Evolutionary conservation across 768 basidiomycete genomes (phyloP), one percentile per base, ranked within the genome.

Genomic region (Coprinellus micaceus): DNA sequence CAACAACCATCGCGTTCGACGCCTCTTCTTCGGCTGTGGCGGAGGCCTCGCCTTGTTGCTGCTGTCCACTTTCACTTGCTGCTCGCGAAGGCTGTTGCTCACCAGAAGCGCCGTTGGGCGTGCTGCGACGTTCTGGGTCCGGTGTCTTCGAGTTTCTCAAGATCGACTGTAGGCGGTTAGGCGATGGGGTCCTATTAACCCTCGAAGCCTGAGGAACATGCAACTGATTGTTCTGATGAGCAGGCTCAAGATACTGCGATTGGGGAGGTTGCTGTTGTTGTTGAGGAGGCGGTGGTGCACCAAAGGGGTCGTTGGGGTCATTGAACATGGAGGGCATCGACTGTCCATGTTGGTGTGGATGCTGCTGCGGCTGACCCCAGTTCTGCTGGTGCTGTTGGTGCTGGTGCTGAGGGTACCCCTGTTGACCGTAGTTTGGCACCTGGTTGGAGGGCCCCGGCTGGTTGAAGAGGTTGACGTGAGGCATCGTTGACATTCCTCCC

Each of bases 1-100:
- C 84, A 44, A 85, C 69, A 30, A 83, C 75, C 75, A 86, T 72
- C 21, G 36, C 46, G 21, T 30, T n/a, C 12, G 46, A 28, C 22
- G 19, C 46, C 21, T 51, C 33, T 28, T 51, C 49, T 6, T 6
- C 33, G 26, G 41, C 11, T 26, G 24, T 6, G 5, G 29, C 22
- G 22, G 21, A 29, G 33, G n/a, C 10, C 29, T 48, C 47, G 22
- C 40, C 40, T 30, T 28, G 17, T 13, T 4, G 28, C 15, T 26
- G 15, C 28, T 10, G 11, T 6, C 4, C 28, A 15, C 15, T n/a
- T 13, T 48, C 25, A 3, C 4, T 29, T 13, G 33, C 19, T 51
- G 19, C n/a, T 30, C 12, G 17, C 44, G 15, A n/a, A 7, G 1
- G 9, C 39, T 5, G 48, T 1, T 30, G 41, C 10, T 3, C 36